These are phyloP conservation scores for Starmera dryadoides DNA, from an alignment of 805 yeast species.

Conservation along the genomic window DNA sequence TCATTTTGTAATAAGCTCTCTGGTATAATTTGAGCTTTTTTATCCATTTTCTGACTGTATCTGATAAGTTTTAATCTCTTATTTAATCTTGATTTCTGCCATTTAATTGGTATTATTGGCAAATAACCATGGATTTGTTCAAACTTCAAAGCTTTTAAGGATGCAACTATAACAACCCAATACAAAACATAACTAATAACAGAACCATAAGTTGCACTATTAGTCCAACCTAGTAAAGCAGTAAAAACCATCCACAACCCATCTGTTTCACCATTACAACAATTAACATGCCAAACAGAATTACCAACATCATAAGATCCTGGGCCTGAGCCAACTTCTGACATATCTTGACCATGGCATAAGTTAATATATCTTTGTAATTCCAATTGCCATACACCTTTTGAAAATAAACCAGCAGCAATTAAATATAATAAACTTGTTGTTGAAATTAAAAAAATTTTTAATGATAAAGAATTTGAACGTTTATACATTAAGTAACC, in stretches of 20 bases:
- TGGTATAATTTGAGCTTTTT: slow-evolving; percentile 2
- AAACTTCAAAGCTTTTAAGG: slow-evolving; percentile 36
- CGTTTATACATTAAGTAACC: slow-evolving; percentile 67
- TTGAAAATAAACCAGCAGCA: slow-evolving; percentile 79
- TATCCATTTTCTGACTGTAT: slow-evolving; percentile 4
- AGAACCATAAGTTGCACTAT: slow-evolving; percentile 87
- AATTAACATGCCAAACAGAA: slow-evolving; percentile 91
- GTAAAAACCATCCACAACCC: slow-evolving; percentile 90
- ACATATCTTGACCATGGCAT: slow-evolving; percentile 78
- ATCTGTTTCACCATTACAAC: slow-evolving; percentile 90
- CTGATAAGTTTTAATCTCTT: slow-evolving; percentile 23
- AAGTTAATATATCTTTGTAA: slow-evolving; percentile 63
- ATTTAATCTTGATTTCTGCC: slow-evolving; percentile 49
- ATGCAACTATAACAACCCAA: slow-evolving; percentile 48
- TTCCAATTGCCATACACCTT: slow-evolving; percentile 89
- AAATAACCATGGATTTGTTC: slow-evolving; percentile 55
- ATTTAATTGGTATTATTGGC: slow-evolving; percentile 52
- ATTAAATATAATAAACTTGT: slow-evolving; percentile 79
- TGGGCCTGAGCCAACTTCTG: slow-evolving; percentile 88
- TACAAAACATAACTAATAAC: slow-evolving; percentile 64
- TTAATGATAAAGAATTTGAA: slow-evolving; percentile 74
- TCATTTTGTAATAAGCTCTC: too few species aligned
- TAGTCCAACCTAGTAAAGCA: slow-evolving; percentile 91
- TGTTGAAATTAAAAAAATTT: slow-evolving; percentile 63
- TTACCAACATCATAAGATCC: slow-evolving; percentile 79